Conservation (phyloP, 1,284 basidiomycete species). For the Trichosporon ovoides region DNA sequence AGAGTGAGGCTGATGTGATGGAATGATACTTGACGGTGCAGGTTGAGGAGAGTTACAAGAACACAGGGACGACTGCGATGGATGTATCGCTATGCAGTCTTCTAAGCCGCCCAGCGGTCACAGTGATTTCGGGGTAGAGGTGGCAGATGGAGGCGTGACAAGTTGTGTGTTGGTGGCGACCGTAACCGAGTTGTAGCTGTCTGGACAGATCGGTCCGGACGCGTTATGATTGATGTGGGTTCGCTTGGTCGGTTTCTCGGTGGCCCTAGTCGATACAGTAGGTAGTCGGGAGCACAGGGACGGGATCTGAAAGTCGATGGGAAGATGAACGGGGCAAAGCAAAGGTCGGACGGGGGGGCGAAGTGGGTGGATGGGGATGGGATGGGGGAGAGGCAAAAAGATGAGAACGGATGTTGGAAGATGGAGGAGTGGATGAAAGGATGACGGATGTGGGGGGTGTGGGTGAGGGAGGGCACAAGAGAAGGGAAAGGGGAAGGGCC, state of each 20-base stretch:
- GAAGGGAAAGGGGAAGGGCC: not conserved
- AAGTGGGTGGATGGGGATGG: not conserved
- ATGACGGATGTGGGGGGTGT: conserved; percentile 3
- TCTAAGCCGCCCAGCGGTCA: conserved; percentile 2
- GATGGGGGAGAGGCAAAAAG: not conserved
- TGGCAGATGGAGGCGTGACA: not conserved
- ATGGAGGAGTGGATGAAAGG: not conserved
- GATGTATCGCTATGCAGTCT: not conserved
- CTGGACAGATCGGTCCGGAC: not conserved
- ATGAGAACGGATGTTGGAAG: conserved; percentile 2
- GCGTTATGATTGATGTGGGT: not conserved
- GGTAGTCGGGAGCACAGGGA: not conserved
- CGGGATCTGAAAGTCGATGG: not conserved
- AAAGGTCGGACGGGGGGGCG: not conserved
- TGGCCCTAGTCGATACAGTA: conserved; percentile 4
- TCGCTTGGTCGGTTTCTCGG: conserved; percentile 1
- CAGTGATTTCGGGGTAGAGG: not conserved
- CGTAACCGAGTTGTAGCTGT: not conserved
- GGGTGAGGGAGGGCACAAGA: not conserved
- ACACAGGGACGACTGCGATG: not conserved
- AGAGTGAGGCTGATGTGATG: not conserved
- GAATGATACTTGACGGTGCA: not conserved
- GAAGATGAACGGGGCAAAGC: not conserved
- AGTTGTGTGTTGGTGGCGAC: conserved; percentile 1
- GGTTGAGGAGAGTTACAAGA: not conserved